Base-by-base conservation (phyloP, 345 rosid genomes). In the Eutrema japonicum region DNA sequence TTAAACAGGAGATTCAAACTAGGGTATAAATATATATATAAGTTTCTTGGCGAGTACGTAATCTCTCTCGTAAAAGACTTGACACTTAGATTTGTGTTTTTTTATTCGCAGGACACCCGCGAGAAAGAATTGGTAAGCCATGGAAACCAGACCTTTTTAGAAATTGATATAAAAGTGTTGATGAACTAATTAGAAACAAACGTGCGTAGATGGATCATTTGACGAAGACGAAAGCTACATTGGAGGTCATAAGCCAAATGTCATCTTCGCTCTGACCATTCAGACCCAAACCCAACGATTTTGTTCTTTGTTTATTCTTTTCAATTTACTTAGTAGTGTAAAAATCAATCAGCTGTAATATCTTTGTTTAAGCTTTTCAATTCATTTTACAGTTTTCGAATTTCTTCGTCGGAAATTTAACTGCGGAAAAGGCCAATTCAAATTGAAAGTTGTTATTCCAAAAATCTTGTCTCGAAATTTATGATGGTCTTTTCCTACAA, bases 81-180 rank as follows among this genome's bases (percentile, higher is more conserved):
- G 2, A 76, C 30, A 30, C 6, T 13, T 49, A 0, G 13, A 2
- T 74, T 42, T 64, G n/a, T 73, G 22, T 51, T 26, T 7, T 8
- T 5, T 10, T 7, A 13, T 52, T 9, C 37, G 53, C 79, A 79
- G 82, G 82, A 79, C 71, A 75, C 66, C 16, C 79, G 79, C 18
- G 79, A 79, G 76, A 68, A 58, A 65, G 78, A 74, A 57, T 41
- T 79, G 82, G 82, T 79, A 79, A 74, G 79, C 62, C 6, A 66
- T 57, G 8, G 18, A 43, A 51, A 74, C 50, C 16, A 49, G 52
- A 30, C 8, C 26, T 22, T 22, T 16, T 36, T 6, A 1, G 6
- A 45, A 4, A 6, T n/a, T 12, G 27, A 2, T 4, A 40, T 71
- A 16, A 14, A 40, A 43, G 12, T 62, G 35, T 53, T 13, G 11